These are phyloP conservation scores for Leccinum solheimii DNA, from an alignment of 1,284 basidiomycete species.

Conservation along the genomic window DNA sequence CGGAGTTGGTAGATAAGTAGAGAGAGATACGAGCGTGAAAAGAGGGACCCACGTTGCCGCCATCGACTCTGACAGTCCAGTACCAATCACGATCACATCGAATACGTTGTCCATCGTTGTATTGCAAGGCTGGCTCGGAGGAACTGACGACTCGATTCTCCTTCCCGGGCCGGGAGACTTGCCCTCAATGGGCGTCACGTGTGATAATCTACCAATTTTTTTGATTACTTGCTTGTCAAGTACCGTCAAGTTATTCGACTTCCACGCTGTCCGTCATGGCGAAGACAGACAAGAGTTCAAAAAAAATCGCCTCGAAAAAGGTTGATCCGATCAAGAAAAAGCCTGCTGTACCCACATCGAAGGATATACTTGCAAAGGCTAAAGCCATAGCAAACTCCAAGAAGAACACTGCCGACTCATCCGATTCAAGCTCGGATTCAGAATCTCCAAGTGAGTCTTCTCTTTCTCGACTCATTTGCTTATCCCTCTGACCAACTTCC, in stretches of 20 bases:
- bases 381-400: not conserved
- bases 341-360: constrained; percentile 10
- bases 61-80: constrained; percentile 86
- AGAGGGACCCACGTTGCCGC: constrained; percentile 73
- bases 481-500: not conserved
- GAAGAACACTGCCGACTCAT: not conserved
- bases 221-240: constrained; percentile 4
- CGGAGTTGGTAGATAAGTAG: constrained; percentile 14
- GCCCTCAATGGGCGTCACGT: constrained; percentile 35
- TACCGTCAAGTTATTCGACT: not conserved
- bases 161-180: constrained; percentile 15
- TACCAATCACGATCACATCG: constrained; percentile 84
- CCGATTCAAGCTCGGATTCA: not conserved
- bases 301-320: constrained; percentile 22
- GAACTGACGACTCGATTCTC: not conserved
- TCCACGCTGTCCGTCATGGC: constrained; percentile 34
- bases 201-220: constrained; percentile 13
- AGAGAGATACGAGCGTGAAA: not conserved
- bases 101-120: constrained; percentile 48
- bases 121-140: not conserved
- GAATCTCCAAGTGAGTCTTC: not conserved
- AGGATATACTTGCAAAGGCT: constrained; percentile 24
- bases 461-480: not conserved
- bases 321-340: constrained; percentile 13
- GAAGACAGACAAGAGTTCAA: constrained; percentile 42